A percentile compares a stretch with the other conserved stretches of the same genome.
phyloP scores from a whole-genome alignment of 805 yeast species.

The Starmerella kuoi region DNA sequence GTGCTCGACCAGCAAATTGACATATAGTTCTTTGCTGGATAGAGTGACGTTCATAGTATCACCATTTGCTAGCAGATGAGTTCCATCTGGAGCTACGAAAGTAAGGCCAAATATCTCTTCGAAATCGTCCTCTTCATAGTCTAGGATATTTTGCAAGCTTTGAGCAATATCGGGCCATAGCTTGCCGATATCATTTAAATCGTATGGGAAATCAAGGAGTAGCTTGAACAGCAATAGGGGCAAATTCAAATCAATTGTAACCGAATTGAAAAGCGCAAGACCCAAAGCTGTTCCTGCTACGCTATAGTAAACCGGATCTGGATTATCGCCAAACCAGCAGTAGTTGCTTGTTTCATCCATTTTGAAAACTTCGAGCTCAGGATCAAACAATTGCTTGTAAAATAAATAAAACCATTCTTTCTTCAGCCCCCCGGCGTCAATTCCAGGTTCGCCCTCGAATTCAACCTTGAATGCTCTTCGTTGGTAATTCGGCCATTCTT shows the following conservation, averaged over 20 bases:
- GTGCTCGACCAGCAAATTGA: slow-evolving; percentile 49
- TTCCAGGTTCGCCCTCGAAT: slow-evolving; percentile 79
- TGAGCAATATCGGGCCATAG: slow-evolving; percentile 56
- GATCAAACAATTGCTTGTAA: slow-evolving; percentile 56
- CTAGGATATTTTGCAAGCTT: slow-evolving; percentile 38
- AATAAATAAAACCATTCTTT: slow-evolving; percentile 87
- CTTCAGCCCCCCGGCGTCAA: slow-evolving; percentile 89
- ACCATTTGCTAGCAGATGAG: slow-evolving; percentile 54
- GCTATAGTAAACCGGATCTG: slow-evolving; percentile 37
- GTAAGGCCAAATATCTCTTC: slow-evolving; percentile 39
- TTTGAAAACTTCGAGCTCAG: slow-evolving; percentile 52
- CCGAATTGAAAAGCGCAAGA: slow-evolving; percentile 80
- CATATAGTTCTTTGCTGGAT: slow-evolving; percentile 48
- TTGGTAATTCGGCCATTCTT: slow-evolving; percentile 35
- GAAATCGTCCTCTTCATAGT: slow-evolving; percentile 35
- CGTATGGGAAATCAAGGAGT: slow-evolving; percentile 43
- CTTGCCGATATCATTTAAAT: slow-evolving; percentile 52
- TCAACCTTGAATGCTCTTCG: slow-evolving; percentile 67
- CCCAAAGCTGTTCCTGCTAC: slow-evolving; percentile 81
- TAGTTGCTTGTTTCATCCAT: slow-evolving; percentile 56
- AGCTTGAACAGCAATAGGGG: slow-evolving; percentile 71
- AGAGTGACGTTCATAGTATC: slow-evolving; percentile 40
- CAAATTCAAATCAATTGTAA: slow-evolving; percentile 66
- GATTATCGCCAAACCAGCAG: slow-evolving; percentile 50
- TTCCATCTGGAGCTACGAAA: slow-evolving; percentile 54